phyloP scores from a whole-genome alignment of 2,329 filamentous ascomycete species.

The Huntiella omanensis region DNA sequence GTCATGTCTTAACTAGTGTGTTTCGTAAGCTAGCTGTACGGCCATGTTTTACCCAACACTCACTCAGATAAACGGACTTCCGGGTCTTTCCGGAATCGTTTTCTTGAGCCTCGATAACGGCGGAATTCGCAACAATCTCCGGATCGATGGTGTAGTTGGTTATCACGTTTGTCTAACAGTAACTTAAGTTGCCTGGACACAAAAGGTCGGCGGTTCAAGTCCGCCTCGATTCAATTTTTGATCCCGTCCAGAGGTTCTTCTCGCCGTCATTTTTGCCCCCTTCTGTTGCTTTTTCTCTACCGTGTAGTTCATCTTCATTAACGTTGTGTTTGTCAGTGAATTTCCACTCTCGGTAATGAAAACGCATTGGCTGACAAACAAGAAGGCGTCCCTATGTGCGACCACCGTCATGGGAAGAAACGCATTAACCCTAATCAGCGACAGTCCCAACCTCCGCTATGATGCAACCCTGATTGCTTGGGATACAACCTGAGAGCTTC shows the following conservation, averaged over 20 bases:
- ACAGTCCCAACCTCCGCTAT: too few relatives aligned
- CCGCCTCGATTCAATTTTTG: constrained; percentile 9
- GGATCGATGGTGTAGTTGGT: constrained; percentile 10
- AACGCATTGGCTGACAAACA: too few relatives aligned
- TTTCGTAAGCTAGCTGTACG: not conserved
- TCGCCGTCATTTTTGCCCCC: too few relatives aligned
- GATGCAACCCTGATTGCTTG: too few relatives aligned
- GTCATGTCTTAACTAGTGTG: not conserved
- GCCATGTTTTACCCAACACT: not conserved
- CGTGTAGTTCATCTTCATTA: too few relatives aligned
- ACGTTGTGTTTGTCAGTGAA: too few relatives aligned
- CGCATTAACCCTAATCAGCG: too few relatives aligned
- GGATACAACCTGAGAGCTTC: too few relatives aligned
- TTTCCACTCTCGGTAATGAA: too few relatives aligned
- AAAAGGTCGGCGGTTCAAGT: constrained; percentile 10
- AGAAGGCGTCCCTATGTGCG: too few relatives aligned
- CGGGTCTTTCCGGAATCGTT: not conserved
- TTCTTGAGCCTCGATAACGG: not conserved
- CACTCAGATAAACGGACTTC: not conserved
- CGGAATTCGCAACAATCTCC: not conserved
- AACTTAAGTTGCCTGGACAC: constrained; percentile 1
- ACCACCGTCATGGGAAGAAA: too few relatives aligned
- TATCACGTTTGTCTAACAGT: constrained; percentile 10
- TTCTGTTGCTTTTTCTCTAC: too few relatives aligned
- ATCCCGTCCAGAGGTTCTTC: not conserved